Evolutionary conservation across 1,139 yeast species (phyloP).

Genomic region (Hyphopichia burtonii): DNA sequence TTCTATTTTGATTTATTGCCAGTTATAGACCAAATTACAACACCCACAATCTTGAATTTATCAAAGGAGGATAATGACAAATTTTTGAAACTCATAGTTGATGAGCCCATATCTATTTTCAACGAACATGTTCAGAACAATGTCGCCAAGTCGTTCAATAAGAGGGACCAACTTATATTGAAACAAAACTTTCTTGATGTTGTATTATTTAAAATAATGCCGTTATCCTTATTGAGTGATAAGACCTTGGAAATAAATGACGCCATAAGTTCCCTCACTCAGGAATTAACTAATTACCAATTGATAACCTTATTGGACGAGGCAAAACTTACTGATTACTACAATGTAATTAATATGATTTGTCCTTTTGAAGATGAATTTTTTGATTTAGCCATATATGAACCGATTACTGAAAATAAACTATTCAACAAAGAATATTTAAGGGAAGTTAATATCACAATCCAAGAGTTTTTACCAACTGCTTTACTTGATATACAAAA

Average conservation of each 20-base stretch:
- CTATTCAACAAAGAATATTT: constrained; percentile 49
- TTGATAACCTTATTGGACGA: constrained; percentile 43
- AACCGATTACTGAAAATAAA: constrained; percentile 64
- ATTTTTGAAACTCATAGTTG: constrained; percentile 39
- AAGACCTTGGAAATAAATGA: constrained; percentile 40
- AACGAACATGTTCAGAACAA: constrained; percentile 29
- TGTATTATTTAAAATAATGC: constrained; percentile 53
- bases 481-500: constrained; percentile 64
- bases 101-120: constrained; percentile 50
- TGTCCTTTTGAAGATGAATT: constrained; percentile 59
- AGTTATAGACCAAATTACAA: constrained; percentile 44
- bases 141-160: constrained; percentile 21
- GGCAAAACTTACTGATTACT: constrained; percentile 54
- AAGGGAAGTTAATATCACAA: constrained; percentile 35
- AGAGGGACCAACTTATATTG: constrained; percentile 41
- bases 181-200: constrained; percentile 61
- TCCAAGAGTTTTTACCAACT: constrained; percentile 55
- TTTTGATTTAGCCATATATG: constrained; percentile 55
- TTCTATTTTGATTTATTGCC: constrained; percentile 53
- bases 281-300: constrained; percentile 41
- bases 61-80: constrained; percentile 27
- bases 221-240: constrained; percentile 40
- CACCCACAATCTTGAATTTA: constrained; percentile 39
- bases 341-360: constrained; percentile 68
- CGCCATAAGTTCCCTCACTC: constrained; percentile 29